Conservation (phyloP, 306 rosid genomes). For the Macrotyloma uniflorum region DNA sequence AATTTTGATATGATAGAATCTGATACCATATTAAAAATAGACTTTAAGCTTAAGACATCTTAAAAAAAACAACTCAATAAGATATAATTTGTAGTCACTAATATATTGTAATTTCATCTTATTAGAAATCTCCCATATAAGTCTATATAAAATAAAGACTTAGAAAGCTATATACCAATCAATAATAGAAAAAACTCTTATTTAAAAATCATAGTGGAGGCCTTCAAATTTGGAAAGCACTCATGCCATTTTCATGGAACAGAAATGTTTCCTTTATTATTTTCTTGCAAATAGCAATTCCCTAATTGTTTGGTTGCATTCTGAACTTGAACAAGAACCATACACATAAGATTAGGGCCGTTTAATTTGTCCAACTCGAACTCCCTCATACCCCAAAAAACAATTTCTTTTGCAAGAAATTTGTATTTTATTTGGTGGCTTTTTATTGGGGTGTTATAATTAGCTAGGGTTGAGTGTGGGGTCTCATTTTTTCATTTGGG, state of each 20-base stretch:
- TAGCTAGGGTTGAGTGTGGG: conserved; percentile 53
- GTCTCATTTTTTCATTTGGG: conserved; percentile 22
- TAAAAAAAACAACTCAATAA: too few species aligned
- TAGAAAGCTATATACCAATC: too few species aligned
- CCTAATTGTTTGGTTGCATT: conserved; percentile 11
- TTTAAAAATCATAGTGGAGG: background rate
- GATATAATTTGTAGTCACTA: too few species aligned
- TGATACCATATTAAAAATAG: too few species aligned
- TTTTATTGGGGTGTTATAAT: conserved; percentile 53
- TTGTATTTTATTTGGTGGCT: background rate
- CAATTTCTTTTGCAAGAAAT: background rate
- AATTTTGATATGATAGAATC: too few species aligned
- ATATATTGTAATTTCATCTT: too few species aligned
- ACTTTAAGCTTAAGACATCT: too few species aligned
- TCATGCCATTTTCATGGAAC: background rate
- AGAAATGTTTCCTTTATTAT: background rate
- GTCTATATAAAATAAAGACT: too few species aligned
- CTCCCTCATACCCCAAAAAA: background rate
- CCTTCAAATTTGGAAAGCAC: background rate
- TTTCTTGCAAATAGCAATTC: conserved; percentile 13
- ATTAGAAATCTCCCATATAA: too few species aligned
- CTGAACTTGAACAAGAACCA: conserved; percentile 1
- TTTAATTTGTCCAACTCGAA: conserved; percentile 4
- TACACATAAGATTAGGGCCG: background rate
- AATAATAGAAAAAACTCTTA: background rate